A percentile compares a stretch with the other conserved stretches of the same genome.
These are phyloP conservation scores for Eucalyptus polyanthemos DNA, from an alignment of 345 rosid genomes.

Conservation along the genomic window DNA sequence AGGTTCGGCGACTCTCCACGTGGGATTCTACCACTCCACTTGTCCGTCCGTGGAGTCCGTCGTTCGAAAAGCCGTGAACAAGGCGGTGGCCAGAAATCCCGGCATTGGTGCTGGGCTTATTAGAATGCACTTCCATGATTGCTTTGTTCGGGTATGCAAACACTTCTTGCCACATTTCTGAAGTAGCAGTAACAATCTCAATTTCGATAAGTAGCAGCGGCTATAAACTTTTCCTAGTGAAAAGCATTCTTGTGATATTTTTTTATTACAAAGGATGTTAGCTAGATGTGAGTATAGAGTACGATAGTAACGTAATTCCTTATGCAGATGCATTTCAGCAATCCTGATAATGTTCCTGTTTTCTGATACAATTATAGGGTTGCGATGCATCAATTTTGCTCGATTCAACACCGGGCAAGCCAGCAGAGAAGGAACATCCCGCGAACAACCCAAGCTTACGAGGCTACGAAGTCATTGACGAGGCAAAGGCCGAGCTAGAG, in stretches of 20 bases:
- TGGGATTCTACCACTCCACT: neutral
- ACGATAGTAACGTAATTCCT: neutral
- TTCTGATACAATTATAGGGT: neutral
- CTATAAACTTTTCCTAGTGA: neutral
- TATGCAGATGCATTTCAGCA: neutral
- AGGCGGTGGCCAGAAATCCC: neutral
- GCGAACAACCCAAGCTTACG: neutral
- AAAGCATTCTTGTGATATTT: neutral
- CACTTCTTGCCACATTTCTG: neutral
- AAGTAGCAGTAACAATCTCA: neutral
- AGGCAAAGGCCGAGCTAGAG: neutral
- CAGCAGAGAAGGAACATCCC: slow-evolving; percentile 1
- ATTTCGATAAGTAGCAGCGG: neutral
- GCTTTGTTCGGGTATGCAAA: neutral
- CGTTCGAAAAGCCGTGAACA: neutral
- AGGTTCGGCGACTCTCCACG: neutral
- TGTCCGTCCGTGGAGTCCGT: slow-evolving; percentile 5
- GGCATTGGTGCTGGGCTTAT: slow-evolving; percentile 1
- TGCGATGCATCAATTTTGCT: slow-evolving; percentile 10
- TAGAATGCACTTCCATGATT: slow-evolving; percentile 15
- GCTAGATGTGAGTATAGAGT: neutral
- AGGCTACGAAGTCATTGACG: slow-evolving; percentile 3
- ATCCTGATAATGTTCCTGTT: neutral
- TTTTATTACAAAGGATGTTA: neutral
- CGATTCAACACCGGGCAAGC: neutral